Percentiles rank a stretch among this genome's conserved stretches.
Conservation (phyloP, 1,284 basidiomycete species). For the Leccinum pseudoinsigne region DNA sequence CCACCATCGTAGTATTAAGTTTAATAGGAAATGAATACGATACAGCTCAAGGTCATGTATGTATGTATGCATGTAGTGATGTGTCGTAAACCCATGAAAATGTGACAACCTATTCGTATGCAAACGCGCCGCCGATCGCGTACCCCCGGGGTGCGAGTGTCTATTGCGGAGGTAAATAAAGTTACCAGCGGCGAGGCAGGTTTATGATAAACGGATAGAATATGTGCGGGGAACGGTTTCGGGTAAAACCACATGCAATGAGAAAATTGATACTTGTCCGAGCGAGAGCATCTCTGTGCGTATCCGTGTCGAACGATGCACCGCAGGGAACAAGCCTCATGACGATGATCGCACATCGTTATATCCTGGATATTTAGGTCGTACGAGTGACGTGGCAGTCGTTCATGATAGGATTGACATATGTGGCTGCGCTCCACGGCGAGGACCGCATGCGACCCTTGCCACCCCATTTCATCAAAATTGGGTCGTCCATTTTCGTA, state of each 20-base stretch:
- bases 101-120: not conserved
- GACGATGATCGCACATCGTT: slow-evolving; percentile 7
- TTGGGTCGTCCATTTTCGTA: slow-evolving; percentile 55
- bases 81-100: slow-evolving; percentile 3
- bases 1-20: not conserved
- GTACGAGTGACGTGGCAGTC: slow-evolving; percentile 8
- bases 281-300: not conserved
- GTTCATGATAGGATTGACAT: slow-evolving; percentile 6
- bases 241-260: not conserved
- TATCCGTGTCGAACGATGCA: slow-evolving; percentile 3
- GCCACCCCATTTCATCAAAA: slow-evolving; percentile 41
- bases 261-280: not conserved
- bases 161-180: slow-evolving; percentile 16
- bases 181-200: slow-evolving; percentile 14
- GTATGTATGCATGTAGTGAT: not conserved
- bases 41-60: slow-evolving; percentile 11
- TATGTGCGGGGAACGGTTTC: slow-evolving; percentile 18
- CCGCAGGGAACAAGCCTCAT: slow-evolving; percentile 14
- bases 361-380: slow-evolving; percentile 11
- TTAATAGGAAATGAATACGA: not conserved
- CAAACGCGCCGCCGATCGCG: not conserved
- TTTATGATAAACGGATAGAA: slow-evolving; percentile 25
- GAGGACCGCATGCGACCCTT: slow-evolving; percentile 15
- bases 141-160: slow-evolving; percentile 7
- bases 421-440: slow-evolving; percentile 2